Evolutionary conservation across 305 asterid genomes (phyloP).

Genomic region (Caryopteris hybrid): DNA sequence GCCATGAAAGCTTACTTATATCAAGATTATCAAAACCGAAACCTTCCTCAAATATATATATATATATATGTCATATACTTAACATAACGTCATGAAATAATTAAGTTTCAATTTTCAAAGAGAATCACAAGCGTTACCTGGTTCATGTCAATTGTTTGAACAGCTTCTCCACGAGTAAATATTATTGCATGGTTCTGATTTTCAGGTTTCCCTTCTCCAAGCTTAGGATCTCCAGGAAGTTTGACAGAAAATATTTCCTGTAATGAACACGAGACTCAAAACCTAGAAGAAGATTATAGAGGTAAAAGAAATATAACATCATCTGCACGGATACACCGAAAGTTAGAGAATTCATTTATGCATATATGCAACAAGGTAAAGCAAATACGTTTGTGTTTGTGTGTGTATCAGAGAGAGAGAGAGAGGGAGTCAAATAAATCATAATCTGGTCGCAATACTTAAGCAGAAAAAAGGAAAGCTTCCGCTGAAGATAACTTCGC

Average conservation of each 20-base stretch:
- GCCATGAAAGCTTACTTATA: background rate
- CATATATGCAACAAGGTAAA: background rate
- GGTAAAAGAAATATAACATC: background rate
- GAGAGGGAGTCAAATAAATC: background rate
- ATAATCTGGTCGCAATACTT: background rate
- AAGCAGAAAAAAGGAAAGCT: background rate
- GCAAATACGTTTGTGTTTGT: background rate
- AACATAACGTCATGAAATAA: constrained; percentile 2
- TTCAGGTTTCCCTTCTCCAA: constrained; percentile 99
- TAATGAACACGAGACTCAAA: constrained; percentile 10
- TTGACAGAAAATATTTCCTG: constrained; percentile 90
- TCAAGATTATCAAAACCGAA: constrained; percentile 2
- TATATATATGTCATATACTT: no score
- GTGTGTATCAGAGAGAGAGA: background rate
- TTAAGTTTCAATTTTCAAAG: background rate
- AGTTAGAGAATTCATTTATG: background rate
- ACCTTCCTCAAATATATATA: no score
- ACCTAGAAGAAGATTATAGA: constrained; percentile 5
- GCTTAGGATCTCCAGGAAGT: constrained; percentile 99
- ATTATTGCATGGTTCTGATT: constrained; percentile 93
- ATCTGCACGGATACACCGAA: background rate
- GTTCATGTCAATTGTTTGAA: constrained; percentile 98
- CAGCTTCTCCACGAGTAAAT: constrained; percentile 95
- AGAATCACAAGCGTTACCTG: constrained; percentile 53
- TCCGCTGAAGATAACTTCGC: background rate